Conservation (phyloP, 2,329 filamentous ascomycete genomes). For the Penicillium hesseltinei region DNA sequence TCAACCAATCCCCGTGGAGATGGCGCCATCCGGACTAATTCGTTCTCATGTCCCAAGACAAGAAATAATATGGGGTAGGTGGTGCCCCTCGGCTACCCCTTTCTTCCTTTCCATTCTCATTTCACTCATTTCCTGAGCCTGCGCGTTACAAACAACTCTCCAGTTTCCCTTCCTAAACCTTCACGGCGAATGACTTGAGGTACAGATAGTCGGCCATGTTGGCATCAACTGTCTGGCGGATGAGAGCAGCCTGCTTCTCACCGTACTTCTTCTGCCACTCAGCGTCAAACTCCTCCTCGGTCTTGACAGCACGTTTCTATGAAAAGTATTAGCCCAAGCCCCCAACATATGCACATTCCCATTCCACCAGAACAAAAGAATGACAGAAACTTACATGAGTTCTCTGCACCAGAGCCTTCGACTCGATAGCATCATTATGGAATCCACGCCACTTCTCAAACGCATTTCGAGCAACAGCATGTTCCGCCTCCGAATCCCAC, state of each 20-base stretch:
- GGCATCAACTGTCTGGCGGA: slow-evolving; percentile 57
- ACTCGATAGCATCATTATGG: slow-evolving; percentile 90
- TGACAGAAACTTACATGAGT: slow-evolving; percentile 39
- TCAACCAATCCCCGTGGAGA: slow-evolving; percentile 21
- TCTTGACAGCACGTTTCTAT: slow-evolving; percentile 32
- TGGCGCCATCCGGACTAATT: slow-evolving; percentile 31
- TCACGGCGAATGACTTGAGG: slow-evolving; percentile 64
- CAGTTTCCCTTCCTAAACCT: slow-evolving; percentile 34
- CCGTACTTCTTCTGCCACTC: slow-evolving; percentile 64
- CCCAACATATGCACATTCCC: not conserved
- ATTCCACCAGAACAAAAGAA: not conserved
- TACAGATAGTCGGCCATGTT: slow-evolving; percentile 63
- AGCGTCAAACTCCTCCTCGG: slow-evolving; percentile 56
- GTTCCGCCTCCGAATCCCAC: slow-evolving; percentile 76
- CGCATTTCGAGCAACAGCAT: slow-evolving; percentile 64
- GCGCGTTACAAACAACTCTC: not conserved
- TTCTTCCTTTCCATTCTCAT: not conserved
- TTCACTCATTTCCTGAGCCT: not conserved
- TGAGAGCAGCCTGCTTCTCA: slow-evolving; percentile 57
- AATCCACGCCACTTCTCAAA: slow-evolving; percentile 98
- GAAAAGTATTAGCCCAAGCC: slow-evolving; percentile 5
- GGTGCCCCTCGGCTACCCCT: not conserved
- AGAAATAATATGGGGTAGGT: not conserved
- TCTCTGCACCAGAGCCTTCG: slow-evolving; percentile 67
- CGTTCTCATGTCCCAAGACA: slow-evolving; percentile 21